Evolutionary conservation across 2,329 filamentous ascomycete genomes (phyloP), one percentile per base, ranked within the genome.

Genomic region (Nothophaeocryptopus gaeumannii): DNA sequence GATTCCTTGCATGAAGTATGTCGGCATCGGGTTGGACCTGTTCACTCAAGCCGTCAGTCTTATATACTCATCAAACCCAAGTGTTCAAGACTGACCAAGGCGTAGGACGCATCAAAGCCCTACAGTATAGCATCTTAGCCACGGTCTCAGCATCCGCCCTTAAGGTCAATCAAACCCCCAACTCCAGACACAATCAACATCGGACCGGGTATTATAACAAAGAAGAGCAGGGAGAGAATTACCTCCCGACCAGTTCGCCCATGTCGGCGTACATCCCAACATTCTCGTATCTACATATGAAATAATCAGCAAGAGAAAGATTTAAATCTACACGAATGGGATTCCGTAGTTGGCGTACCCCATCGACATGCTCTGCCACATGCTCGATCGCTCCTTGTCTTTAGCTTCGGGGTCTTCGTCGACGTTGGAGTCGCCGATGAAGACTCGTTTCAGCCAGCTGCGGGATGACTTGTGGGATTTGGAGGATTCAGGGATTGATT

Each of bases 321-420:
- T 38, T 2, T 38, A 14, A 13, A 14, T 39, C 12, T 39, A 39
- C 20, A 31, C 39, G n/a, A 15, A 41, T 8, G 43, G 43, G 10
- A 35, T 16, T n/a, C 32, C 43, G 35, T 39, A 39, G 43, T 46
- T n/a, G 15, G 49, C 51, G 15, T 54, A 54, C 29, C 51, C 51
- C 39, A 54, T 50, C 26, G 30, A 38, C 51, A 50, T 50, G 36
- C 48, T 54, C 39, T 44, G 30, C 51, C 51, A 54, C 51, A 54
- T 54, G 15, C 47, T 44, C 31, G 40, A 44, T 35, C 47, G 30
- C 37, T 54, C 51, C 26, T 39, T 35, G 8, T 37, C 29, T 30
- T 50, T 50, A 14, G 47, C 51, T 14, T 44, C 43, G 38, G 42
- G 41, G 20, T 54, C 51, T 13, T 47, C 37, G n/a, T 50, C 41